These are phyloP conservation scores for Baeospora myosura DNA, from an alignment of 1,284 basidiomycete genomes.

Conservation along the genomic window DNA sequence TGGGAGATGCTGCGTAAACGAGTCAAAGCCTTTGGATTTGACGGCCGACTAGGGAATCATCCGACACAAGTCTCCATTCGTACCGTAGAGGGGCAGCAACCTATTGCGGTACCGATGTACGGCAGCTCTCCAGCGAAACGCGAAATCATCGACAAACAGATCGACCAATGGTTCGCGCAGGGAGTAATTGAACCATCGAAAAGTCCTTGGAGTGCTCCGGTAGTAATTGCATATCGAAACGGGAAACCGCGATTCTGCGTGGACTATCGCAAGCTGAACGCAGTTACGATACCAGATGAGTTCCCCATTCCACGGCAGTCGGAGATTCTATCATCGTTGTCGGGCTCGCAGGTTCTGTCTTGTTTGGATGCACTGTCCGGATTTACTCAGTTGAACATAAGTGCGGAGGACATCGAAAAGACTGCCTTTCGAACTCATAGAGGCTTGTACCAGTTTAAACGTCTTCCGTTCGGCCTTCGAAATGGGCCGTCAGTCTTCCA, in stretches of 20 bases:
- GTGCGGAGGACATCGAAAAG: neutral
- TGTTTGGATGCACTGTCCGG: neutral
- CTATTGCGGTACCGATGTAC: neutral
- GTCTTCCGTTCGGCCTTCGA: neutral
- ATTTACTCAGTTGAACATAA: neutral
- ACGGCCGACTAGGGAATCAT: neutral
- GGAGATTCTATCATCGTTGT: neutral
- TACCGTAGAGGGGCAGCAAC: neutral
- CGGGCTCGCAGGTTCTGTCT: neutral
- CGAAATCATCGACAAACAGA: conserved; percentile 18
- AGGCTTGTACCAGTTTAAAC: neutral
- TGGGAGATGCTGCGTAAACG: neutral
- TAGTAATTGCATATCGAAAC: neutral
- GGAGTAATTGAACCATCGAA: neutral
- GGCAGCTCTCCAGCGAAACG: conserved; percentile 19
- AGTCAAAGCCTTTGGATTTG: neutral
- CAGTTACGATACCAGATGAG: neutral
- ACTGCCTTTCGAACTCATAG: neutral
- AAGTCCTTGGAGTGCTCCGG: neutral
- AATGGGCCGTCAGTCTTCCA: neutral
- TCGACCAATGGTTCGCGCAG: conserved; percentile 15
- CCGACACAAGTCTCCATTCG: neutral
- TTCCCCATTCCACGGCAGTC: neutral
- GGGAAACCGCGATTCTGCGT: neutral
- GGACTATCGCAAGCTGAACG: neutral